These are phyloP conservation scores for Nematocida major DNA, from an alignment of 371 early-diverging fungal species.

Conservation along the genomic window DNA sequence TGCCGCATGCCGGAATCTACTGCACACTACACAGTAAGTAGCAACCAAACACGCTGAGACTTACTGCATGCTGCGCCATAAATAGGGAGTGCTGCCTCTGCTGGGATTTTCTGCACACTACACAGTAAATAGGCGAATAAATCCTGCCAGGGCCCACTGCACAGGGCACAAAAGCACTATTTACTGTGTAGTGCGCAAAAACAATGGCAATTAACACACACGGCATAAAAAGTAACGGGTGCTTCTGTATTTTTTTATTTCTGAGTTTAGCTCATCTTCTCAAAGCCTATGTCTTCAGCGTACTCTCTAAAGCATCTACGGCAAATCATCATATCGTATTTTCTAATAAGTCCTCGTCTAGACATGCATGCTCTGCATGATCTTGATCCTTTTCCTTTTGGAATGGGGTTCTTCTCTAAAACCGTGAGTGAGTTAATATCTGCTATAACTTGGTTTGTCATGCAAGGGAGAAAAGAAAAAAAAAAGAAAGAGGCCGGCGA, in stretches of 20 bases:
- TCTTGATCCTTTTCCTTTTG: slow-evolving; percentile 59
- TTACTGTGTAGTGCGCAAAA: too few species aligned
- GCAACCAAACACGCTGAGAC: too few species aligned
- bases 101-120: too few species aligned
- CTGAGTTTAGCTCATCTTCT: slow-evolving; percentile 38
- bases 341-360: slow-evolving; percentile 97
- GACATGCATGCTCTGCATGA: slow-evolving; percentile 68
- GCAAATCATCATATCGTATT: slow-evolving; percentile 94
- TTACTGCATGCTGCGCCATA: too few species aligned
- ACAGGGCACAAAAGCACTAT: too few species aligned
- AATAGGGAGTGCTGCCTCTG: too few species aligned
- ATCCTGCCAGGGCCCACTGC: too few species aligned
- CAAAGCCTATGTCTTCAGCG: slow-evolving; percentile 91
- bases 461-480: slow-evolving; percentile 40
- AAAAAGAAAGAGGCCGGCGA: too few species aligned
- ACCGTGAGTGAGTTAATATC: slow-evolving; percentile 28
- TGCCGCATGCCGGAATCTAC: too few species aligned
- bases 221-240: not conserved
- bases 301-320: slow-evolving; percentile 99
- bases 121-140: too few species aligned
- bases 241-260: slow-evolving; percentile 55
- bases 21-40: too few species aligned
- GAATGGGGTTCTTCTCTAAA: slow-evolving; percentile 22
- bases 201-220: too few species aligned
- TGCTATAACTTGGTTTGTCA: slow-evolving; percentile 27